Conservation (phyloP, 768 basidiomycete genomes). For the Agaricus sinodeliciosus region DNA sequence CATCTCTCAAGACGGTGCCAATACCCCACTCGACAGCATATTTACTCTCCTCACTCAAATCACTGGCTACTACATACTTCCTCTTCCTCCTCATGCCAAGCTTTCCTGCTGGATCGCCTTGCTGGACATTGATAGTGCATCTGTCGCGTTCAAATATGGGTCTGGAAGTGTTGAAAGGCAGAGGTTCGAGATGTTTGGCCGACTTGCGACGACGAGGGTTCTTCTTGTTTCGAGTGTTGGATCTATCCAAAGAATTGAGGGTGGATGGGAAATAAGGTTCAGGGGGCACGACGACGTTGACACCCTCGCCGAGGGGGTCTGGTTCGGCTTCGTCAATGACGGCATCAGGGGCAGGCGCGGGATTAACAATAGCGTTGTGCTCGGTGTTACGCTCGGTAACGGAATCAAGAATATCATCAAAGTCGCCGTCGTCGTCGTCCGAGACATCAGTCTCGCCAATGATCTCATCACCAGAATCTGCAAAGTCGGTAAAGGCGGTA, state of each 20-base stretch:
- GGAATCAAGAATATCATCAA: slow-evolving; percentile 57
- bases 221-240: slow-evolving; percentile 30
- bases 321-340: slow-evolving; percentile 52
- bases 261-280: slow-evolving; percentile 80
- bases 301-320: slow-evolving; percentile 88
- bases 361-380: slow-evolving; percentile 56
- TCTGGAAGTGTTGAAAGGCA: slow-evolving; percentile 62
- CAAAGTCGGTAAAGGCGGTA: slow-evolving; percentile 54
- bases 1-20: slow-evolving; percentile 90
- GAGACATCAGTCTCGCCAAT: slow-evolving; percentile 50
- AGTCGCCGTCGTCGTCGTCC: slow-evolving; percentile 55
- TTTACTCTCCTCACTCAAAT: slow-evolving; percentile 88
- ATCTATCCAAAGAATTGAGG: slow-evolving; percentile 39
- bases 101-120: slow-evolving; percentile 70
- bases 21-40: slow-evolving; percentile 99
- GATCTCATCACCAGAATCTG: slow-evolving; percentile 61
- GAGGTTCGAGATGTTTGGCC: slow-evolving; percentile 52
- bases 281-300: slow-evolving; percentile 79
- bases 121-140: slow-evolving; percentile 83
- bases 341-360: slow-evolving; percentile 19
- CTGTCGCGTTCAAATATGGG: slow-evolving; percentile 88
- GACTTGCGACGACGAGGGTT: slow-evolving; percentile 55
- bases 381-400: slow-evolving; percentile 87
- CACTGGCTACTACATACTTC: slow-evolving; percentile 87
- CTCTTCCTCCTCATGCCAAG: slow-evolving; percentile 48